A percentile compares a stretch with the other conserved stretches of the same genome.
Conservation (phyloP, 345 rosid species). For the Brassica napus region Da-Ae NC_063448.1:2518501-2519000, state of each 20-base stretch:
- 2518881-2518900: conserved; percentile 34
- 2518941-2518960: conserved; percentile 3
- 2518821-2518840: conserved; percentile 41
- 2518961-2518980: conserved; percentile 44
- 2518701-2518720: neutral
- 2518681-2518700: neutral
- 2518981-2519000: conserved; percentile 30
- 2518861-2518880: conserved; percentile 26
- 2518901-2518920: conserved; percentile 27
- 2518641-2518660: conserved; percentile 35
- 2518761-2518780: neutral
- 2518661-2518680: conserved; percentile 27
- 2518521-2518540: neutral
- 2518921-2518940: conserved; percentile 30
- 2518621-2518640: conserved; percentile 42
- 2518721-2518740: conserved; percentile 32
- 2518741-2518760: conserved; percentile 22
- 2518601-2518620: conserved; percentile 43
- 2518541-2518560: conserved; percentile 6
- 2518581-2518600: conserved; percentile 43
- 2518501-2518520: neutral
- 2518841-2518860: conserved; percentile 35
- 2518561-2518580: conserved; percentile 23
- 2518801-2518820: conserved; percentile 27
- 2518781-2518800: conserved; percentile 1